phyloP scores from a whole-genome alignment of 345 rosid genomes.

The Gossypium arboreum region DNA sequence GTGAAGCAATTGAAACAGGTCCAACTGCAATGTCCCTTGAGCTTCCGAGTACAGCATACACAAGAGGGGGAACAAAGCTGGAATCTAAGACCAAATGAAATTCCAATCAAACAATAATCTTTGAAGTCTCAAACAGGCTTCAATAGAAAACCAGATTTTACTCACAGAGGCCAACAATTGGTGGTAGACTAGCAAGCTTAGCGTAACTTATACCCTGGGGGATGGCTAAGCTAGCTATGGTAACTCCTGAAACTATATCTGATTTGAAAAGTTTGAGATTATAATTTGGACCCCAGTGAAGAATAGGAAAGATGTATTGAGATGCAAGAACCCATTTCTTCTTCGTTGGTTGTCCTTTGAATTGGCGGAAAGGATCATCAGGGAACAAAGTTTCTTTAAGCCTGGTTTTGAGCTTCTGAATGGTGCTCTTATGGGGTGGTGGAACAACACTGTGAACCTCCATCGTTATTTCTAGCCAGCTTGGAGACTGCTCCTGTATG shows the following conservation, averaged over 20 bases:
- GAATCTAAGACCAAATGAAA: conserved; percentile 47
- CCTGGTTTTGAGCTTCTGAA: conserved; percentile 46
- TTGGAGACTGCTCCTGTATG: conserved; percentile 8
- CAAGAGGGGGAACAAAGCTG: conserved; percentile 91
- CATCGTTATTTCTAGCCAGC: conserved; percentile 40
- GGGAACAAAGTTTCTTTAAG: conserved; percentile 89
- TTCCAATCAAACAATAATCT: background rate
- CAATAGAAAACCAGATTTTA: conserved; percentile 2
- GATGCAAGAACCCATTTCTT: conserved; percentile 57
- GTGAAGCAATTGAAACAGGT: conserved; percentile 84
- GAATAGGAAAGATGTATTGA: conserved; percentile 78
- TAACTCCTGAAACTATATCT: conserved; percentile 79
- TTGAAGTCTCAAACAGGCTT: background rate
- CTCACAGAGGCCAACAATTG: conserved; percentile 91
- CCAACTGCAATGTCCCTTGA: conserved; percentile 97
- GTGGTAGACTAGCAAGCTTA: conserved; percentile 83
- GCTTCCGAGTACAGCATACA: conserved; percentile 88
- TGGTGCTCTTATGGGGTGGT: conserved; percentile 65
- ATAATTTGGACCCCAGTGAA: conserved; percentile 83
- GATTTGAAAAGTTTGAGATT: conserved; percentile 67
- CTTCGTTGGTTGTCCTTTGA: conserved; percentile 58
- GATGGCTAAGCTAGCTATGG: conserved; percentile 97
- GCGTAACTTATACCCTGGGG: conserved; percentile 98
- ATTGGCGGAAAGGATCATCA: conserved; percentile 89
- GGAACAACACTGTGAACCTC: conserved; percentile 63